Percentiles rank a stretch among this genome's conserved stretches.
Evolutionary conservation across 2,329 filamentous ascomycete genomes (phyloP).

Genomic region (Pseudogymnoascus sp.): DNA sequence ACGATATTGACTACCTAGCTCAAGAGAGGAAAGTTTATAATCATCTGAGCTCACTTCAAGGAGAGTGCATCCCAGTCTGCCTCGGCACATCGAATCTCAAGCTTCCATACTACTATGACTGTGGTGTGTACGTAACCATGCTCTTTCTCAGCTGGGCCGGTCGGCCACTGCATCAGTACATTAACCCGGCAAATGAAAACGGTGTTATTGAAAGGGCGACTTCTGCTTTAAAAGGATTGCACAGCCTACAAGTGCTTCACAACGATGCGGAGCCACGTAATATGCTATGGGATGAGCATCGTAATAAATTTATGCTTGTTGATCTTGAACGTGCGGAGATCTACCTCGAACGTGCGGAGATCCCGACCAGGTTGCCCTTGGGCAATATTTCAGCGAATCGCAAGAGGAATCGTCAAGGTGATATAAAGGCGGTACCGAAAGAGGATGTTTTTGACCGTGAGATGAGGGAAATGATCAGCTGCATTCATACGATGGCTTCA

Average conservation of each 20-base stretch:
- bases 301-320: constrained; percentile 25
- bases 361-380: constrained; percentile 19
- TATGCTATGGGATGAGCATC: constrained; percentile 25
- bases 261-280: constrained; percentile 27
- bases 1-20: background rate
- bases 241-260: constrained; percentile 17
- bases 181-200: constrained; percentile 11
- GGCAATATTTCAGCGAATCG: constrained; percentile 18
- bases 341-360: too few relatives aligned
- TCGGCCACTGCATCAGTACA: constrained; percentile 20
- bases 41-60: constrained; percentile 22
- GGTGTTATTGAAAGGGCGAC: constrained; percentile 13
- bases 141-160: constrained; percentile 30
- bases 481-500: background rate
- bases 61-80: constrained; percentile 29
- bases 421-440: constrained; percentile 12
- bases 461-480: background rate
- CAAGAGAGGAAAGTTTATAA: background rate
- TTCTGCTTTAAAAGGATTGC: background rate
- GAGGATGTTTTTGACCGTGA: constrained; percentile 18
- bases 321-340: constrained; percentile 28
- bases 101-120: constrained; percentile 27
- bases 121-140: constrained; percentile 26
- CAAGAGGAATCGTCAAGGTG: constrained; percentile 20
- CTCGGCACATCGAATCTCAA: constrained; percentile 27